Evolutionary conservation across 768 basidiomycete species (phyloP), one percentile per base, ranked within the genome.

Genomic region (Coprinopsis sp.): DNA sequence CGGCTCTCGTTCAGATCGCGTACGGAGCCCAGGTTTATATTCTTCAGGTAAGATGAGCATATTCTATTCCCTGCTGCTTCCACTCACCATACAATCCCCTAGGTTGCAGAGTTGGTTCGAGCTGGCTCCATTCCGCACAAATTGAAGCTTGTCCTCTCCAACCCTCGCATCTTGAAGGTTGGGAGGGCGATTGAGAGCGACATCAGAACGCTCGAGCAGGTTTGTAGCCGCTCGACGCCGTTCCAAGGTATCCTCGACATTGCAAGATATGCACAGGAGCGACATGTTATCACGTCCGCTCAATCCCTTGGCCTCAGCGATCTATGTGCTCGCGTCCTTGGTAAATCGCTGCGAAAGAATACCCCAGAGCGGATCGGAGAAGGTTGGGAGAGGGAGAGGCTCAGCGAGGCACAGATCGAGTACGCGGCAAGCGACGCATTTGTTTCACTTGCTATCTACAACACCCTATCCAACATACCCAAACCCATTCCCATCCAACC

Each of bases 151-250:
- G 33, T 57, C 3, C 49, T 59, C 11, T 18, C 36, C 4, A 48
- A 59, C 41, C 50, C 55, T 3, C 51, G 48, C 6, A 47, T 62
- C 25, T 33, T 49, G 3, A 65, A 65, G 52, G 51, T 50, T 37
- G 64, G 64, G 1, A 51, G 56, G 63, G n/a, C n/a, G n/a, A n/a
- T n/a, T n/a, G n/a, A n/a, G n/a, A 33, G 64, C 63, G 1, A 51
- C 54, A 62, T 54, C 3, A 39, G 47, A 3, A 37, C 58, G 34
- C 62, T 64, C 3, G 66, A 37, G 36, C 14, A 37, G 7, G 21
- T 8, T n/a, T 8, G 16, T 8, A 37, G 14, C 36, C n/a, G n/a
- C 21, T n/a, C 34, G n/a, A 16, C 34, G 21, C 5, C 34, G 21
- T n/a, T 21, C 21, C 34, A 6, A 36, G 34, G 7, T n/a, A 6